Conservation (phyloP, 2,329 filamentous ascomycete genomes). For the Fonsecaea pedrosoi region DNA sequence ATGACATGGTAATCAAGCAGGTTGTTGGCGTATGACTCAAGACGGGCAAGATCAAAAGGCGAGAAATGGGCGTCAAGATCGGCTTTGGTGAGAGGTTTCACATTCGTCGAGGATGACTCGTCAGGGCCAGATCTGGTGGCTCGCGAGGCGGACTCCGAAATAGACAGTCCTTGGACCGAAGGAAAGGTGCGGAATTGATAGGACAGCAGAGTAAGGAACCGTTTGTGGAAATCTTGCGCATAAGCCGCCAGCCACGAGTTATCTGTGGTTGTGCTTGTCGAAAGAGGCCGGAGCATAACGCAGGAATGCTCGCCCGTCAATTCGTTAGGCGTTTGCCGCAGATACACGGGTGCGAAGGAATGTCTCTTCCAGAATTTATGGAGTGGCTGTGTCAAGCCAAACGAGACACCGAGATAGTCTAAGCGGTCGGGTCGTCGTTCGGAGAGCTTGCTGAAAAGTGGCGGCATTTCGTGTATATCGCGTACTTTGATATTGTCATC, state of each 20-base stretch:
- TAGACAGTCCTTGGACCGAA: conserved; percentile 77
- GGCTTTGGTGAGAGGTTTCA: conserved; percentile 67
- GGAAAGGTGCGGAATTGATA: conserved; percentile 90
- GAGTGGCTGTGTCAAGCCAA: conserved; percentile 82
- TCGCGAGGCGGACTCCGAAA: conserved; percentile 79
- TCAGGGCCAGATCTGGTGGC: conserved; percentile 64
- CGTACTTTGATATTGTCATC: conserved; percentile 89
- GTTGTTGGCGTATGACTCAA: conserved; percentile 95
- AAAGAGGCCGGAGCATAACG: conserved; percentile 88
- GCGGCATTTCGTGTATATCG: conserved; percentile 89
- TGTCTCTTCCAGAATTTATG: conserved; percentile 98
- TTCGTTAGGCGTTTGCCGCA: conserved; percentile 94
- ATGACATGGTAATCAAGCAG: conserved; percentile 98
- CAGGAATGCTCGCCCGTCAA: conserved; percentile 97
- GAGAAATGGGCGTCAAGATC: conserved; percentile 81
- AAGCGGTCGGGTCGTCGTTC: conserved; percentile 80
- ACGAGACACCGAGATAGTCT: conserved; percentile 95
- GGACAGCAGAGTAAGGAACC: conserved; percentile 88
- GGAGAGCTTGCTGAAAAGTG: conserved; percentile 85
- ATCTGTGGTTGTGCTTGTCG: conserved; percentile 64
- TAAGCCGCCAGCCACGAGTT: conserved; percentile 88
- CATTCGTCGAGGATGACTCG: conserved; percentile 64
- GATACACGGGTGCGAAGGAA: conserved; percentile 85
- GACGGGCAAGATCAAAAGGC: conserved; percentile 91
- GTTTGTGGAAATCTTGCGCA: conserved; percentile 87